phyloP scores from a whole-genome alignment of 1,284 basidiomycete genomes.

The Xanthoconium separans region DNA sequence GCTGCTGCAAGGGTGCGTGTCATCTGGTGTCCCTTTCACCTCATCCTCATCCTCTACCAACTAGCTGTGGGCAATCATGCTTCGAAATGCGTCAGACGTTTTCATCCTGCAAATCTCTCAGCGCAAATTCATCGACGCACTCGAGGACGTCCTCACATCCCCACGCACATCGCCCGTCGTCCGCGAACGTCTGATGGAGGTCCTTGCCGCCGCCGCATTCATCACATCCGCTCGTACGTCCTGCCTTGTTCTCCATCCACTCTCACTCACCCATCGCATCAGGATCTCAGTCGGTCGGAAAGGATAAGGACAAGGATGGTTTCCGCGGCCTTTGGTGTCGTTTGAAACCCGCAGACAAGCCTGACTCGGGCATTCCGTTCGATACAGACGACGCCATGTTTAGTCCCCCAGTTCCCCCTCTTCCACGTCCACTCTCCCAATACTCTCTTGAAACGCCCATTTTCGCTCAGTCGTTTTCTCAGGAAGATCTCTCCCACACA shows the following conservation, averaged over 20 bases:
- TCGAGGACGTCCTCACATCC: slow-evolving; percentile 65
- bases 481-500: slow-evolving; percentile 25
- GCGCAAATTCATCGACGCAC: slow-evolving; percentile 73
- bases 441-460: slow-evolving; percentile 31
- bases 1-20: slow-evolving; percentile 64
- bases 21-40: neutral
- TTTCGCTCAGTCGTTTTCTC: slow-evolving; percentile 22
- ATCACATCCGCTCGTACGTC: slow-evolving; percentile 50
- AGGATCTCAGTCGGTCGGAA: slow-evolving; percentile 34
- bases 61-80: slow-evolving; percentile 83
- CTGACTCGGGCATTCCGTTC: slow-evolving; percentile 74
- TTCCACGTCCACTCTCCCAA: slow-evolving; percentile 27
- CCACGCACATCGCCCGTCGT: slow-evolving; percentile 69
- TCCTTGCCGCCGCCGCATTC: slow-evolving; percentile 71
- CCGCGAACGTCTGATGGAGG: slow-evolving; percentile 66
- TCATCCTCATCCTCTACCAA: slow-evolving; percentile 5
- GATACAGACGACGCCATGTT: slow-evolving; percentile 76
- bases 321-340: slow-evolving; percentile 68
- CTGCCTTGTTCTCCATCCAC: neutral
- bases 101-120: slow-evolving; percentile 68
- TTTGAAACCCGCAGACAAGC: slow-evolving; percentile 66
- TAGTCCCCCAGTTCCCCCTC: slow-evolving; percentile 50
- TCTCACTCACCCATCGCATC: neutral
- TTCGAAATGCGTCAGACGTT: slow-evolving; percentile 63
- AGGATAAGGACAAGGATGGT: slow-evolving; percentile 45